Conservation (phyloP, 78 protist species). For the Dictyostelium discoideum region DNA sequence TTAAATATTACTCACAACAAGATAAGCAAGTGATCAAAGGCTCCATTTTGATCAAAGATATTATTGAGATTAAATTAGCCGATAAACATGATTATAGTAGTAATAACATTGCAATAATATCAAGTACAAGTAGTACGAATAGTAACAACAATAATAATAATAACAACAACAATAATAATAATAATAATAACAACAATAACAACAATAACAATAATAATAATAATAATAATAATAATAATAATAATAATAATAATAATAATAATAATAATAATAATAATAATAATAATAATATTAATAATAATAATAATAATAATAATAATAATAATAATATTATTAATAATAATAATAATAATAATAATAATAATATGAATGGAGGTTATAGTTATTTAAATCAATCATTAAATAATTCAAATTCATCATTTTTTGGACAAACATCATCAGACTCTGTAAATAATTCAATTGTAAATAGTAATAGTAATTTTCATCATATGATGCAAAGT, state of each 20-base stretch:
- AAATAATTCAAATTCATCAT: not conserved
- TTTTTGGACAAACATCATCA: not conserved
- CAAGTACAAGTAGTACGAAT: not conserved
- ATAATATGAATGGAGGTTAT: not conserved
- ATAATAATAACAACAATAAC: not conserved
- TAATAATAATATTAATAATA: not conserved
- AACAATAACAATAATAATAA: not conserved
- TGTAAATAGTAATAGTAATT: conserved; percentile 28
- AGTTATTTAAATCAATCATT: not conserved
- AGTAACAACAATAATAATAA: not conserved
- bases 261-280: not conserved
- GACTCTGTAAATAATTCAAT: conserved; percentile 4
- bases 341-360: not conserved
- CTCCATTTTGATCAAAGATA: conserved; percentile 8
- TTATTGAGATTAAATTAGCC: conserved; percentile 3
- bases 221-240: not conserved
- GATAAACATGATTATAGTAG: not conserved
- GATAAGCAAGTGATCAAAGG: conserved; percentile 26
- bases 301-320: not conserved
- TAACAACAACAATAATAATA: not conserved
- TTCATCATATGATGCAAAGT: conserved; percentile 3
- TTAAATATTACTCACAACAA: conserved; percentile 26
- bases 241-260: not conserved
- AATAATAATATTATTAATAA: not conserved
- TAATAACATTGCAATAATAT: not conserved